Percentiles rank a stretch among this genome's conserved stretches.
These are phyloP conservation scores for Malus hybrid DNA, from an alignment of 331 rosid genomes.

Conservation along the genomic window DNA sequence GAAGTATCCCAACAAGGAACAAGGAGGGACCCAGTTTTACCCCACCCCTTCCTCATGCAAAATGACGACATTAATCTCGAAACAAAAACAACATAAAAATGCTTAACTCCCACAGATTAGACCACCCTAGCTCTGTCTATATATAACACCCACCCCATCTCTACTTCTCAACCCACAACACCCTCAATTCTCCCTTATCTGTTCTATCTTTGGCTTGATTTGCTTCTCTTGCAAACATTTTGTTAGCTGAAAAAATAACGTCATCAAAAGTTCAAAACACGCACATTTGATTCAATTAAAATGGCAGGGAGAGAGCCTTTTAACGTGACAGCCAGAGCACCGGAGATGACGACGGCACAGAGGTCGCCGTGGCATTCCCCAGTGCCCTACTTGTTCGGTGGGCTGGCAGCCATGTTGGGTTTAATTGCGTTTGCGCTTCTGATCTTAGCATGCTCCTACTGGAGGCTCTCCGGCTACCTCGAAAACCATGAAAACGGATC, in stretches of 20 bases:
- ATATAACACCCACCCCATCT: conserved; percentile 12
- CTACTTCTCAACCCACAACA: conserved; percentile 29
- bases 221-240: background rate
- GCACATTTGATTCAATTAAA: background rate
- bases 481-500: conserved; percentile 25
- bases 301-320: conserved; percentile 66
- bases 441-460: conserved; percentile 89
- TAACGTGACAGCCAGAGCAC: conserved; percentile 27
- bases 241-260: background rate
- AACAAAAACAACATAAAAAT: background rate
- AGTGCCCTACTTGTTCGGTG: conserved; percentile 83
- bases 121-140: background rate
- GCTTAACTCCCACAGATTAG: background rate
- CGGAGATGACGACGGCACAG: conserved; percentile 19
- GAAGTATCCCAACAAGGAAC: conserved; percentile 7
- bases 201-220: background rate
- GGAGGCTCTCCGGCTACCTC: conserved; percentile 83
- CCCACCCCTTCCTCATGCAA: conserved; percentile 14
- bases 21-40: background rate
- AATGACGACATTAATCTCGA: conserved; percentile 23
- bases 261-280: background rate
- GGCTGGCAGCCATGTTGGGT: conserved; percentile 86
- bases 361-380: conserved; percentile 97
- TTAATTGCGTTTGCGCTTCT: conserved; percentile 90
- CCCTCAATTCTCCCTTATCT: background rate